Evolutionary conservation across 73 alveolate genomes (phyloP).

Genomic region (Paramecium primaurelia): DNA sequence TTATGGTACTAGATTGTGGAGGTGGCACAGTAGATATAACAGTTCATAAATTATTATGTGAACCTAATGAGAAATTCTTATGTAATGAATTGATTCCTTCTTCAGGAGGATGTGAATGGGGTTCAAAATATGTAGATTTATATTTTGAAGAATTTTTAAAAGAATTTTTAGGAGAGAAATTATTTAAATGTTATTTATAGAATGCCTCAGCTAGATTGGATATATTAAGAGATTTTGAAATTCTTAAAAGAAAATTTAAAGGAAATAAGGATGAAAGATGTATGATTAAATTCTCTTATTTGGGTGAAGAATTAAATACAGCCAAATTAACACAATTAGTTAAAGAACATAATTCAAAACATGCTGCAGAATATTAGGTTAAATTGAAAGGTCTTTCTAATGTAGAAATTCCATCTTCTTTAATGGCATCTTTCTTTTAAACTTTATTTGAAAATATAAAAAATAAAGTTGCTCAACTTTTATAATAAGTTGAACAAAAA

Average conservation of each 20-base stretch:
- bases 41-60: constrained; percentile 91
- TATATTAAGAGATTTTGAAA: constrained; percentile 95
- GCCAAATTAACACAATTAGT: constrained; percentile 77
- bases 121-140: constrained; percentile 94
- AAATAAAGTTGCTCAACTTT: constrained; percentile 86
- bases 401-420: constrained; percentile 89
- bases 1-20: constrained; percentile 97
- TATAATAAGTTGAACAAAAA: constrained; percentile 80
- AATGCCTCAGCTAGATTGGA: constrained; percentile 97
- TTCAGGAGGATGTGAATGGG: constrained; percentile 99
- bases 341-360: constrained; percentile 81
- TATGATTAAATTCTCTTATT: constrained; percentile 88
- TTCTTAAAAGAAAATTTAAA: constrained; percentile 92
- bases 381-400: constrained; percentile 92
- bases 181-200: constrained; percentile 72
- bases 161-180: constrained; percentile 90
- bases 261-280: constrained; percentile 92
- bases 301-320: constrained; percentile 93
- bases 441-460: constrained; percentile 92
- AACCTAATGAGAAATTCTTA: constrained; percentile 90
- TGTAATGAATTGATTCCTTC: constrained; percentile 97
- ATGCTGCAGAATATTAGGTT: constrained; percentile 81
- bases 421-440: constrained; percentile 91
- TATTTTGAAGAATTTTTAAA: constrained; percentile 93
- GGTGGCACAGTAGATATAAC: constrained; percentile 99